Percentiles rank a stretch among this genome's conserved stretches.
These are phyloP conservation scores for Tetratostichococcus sp. DNA, from an alignment of 139 green algal species.

Conservation along the genomic window DNA sequence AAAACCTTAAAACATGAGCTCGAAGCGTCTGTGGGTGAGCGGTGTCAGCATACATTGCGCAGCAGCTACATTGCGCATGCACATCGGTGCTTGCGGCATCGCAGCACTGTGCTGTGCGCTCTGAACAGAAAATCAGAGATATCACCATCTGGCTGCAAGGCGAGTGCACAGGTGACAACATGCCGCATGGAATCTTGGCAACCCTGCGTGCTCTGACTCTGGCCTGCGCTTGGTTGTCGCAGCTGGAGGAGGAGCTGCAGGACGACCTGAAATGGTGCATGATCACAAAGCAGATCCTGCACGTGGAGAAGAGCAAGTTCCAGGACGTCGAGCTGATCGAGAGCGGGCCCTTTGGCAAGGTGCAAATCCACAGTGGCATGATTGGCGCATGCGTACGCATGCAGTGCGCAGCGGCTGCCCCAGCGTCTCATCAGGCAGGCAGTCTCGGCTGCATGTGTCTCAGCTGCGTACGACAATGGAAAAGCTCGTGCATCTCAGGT, in stretches of 20 bases:
- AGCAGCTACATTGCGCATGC: too few species aligned
- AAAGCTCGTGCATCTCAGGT: constrained; percentile 33
- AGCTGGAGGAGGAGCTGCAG: constrained; percentile 79
- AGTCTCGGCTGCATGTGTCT: background rate
- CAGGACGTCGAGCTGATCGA: constrained; percentile 77
- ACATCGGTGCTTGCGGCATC: too few species aligned
- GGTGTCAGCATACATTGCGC: background rate
- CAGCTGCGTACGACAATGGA: too few species aligned
- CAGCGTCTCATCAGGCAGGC: background rate
- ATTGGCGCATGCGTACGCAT: background rate
- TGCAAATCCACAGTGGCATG: constrained; percentile 2
- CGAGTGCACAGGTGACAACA: too few species aligned
- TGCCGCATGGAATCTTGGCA: too few species aligned
- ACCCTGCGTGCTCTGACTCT: too few species aligned
- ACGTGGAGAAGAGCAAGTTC: constrained; percentile 64
- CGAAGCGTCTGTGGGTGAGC: constrained; percentile 23
- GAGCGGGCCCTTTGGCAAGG: constrained; percentile 73
- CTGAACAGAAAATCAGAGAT: too few species aligned
- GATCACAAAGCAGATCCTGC: constrained; percentile 58
- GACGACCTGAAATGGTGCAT: constrained; percentile 72
- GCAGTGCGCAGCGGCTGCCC: too few species aligned
- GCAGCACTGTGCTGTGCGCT: too few species aligned
- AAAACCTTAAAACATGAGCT: too few species aligned
- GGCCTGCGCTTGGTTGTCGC: too few species aligned
- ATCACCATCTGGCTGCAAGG: too few species aligned